Evolutionary conservation across 371 early-diverging fungal species (phyloP).

Genomic region (Lichtheimia ramosa): DNA sequence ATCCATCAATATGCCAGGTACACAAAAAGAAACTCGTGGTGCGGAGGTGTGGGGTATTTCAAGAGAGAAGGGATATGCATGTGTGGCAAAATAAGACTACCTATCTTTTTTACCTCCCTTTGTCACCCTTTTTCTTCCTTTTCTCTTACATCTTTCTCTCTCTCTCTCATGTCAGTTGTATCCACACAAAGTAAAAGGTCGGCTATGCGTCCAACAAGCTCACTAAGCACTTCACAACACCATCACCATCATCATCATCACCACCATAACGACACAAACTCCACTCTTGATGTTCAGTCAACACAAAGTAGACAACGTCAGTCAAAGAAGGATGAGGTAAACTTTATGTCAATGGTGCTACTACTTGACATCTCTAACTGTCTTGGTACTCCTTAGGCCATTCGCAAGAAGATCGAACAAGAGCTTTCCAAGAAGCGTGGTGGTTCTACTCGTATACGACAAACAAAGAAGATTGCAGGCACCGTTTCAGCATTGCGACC

Average conservation of each 20-base stretch:
- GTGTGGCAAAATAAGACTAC: too few species aligned
- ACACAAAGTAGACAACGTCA: slow-evolving; percentile 35
- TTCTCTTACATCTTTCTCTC: not conserved
- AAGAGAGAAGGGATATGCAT: too few species aligned
- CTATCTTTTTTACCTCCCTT: not conserved
- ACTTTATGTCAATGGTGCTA: not conserved
- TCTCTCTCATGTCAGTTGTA: slow-evolving; percentile 18
- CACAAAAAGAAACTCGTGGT: too few species aligned
- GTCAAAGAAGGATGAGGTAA: slow-evolving; percentile 44
- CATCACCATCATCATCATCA: too few species aligned
- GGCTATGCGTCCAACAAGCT: slow-evolving; percentile 9
- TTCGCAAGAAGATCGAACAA: slow-evolving; percentile 74
- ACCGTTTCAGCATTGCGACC: slow-evolving; percentile 93
- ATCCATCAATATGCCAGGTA: too few species aligned
- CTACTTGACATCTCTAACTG: too few species aligned
- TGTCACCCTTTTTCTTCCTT: not conserved
- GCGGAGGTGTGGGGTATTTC: too few species aligned
- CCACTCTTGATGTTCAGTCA: not conserved
- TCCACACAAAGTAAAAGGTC: slow-evolving; percentile 16
- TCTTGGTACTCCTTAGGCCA: slow-evolving; percentile 36
- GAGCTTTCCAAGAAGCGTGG: slow-evolving; percentile 67
- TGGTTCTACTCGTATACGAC: slow-evolving; percentile 31
- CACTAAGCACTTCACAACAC: slow-evolving; percentile 6
- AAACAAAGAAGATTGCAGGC: slow-evolving; percentile 62
- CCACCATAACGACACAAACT: not conserved